Conservation (phyloP, 2,329 filamentous ascomycete genomes). For the Westerdykella ornata region DNA sequence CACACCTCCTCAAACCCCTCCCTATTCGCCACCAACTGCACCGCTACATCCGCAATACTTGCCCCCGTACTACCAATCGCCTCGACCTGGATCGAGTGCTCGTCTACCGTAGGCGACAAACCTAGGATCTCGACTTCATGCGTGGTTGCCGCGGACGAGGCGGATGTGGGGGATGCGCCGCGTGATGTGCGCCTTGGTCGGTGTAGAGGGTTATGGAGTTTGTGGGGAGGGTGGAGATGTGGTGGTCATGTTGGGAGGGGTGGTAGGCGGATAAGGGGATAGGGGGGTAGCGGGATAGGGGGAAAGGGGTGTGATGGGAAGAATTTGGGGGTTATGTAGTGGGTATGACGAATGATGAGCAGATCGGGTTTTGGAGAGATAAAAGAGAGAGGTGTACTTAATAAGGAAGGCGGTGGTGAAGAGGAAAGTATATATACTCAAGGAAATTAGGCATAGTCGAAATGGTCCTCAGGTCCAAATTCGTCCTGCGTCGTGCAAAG, state of each 20-base stretch:
- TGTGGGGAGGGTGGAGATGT: slow-evolving; percentile 51
- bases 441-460: no score
- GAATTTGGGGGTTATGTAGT: no score
- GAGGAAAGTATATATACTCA: no score
- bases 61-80: slow-evolving; percentile 47
- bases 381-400: no score
- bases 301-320: no score
- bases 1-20: slow-evolving; percentile 52
- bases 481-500: no score
- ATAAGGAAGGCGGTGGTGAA: no score
- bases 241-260: slow-evolving; percentile 1
- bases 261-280: no score
- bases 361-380: no score
- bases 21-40: slow-evolving; percentile 52
- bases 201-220: slow-evolving; percentile 59
- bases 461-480: no score
- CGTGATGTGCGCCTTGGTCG: slow-evolving; percentile 53
- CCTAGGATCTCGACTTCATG: slow-evolving; percentile 54
- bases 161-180: slow-evolving; percentile 53
- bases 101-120: slow-evolving; percentile 48
- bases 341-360: no score
- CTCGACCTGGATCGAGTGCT: slow-evolving; percentile 55
- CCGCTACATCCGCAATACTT: slow-evolving; percentile 56
- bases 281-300: no score
- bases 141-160: slow-evolving; percentile 45